These are phyloP conservation scores for Corymbia calophylla DNA, from an alignment of 441 rosid species.

Conservation along the genomic window DNA sequence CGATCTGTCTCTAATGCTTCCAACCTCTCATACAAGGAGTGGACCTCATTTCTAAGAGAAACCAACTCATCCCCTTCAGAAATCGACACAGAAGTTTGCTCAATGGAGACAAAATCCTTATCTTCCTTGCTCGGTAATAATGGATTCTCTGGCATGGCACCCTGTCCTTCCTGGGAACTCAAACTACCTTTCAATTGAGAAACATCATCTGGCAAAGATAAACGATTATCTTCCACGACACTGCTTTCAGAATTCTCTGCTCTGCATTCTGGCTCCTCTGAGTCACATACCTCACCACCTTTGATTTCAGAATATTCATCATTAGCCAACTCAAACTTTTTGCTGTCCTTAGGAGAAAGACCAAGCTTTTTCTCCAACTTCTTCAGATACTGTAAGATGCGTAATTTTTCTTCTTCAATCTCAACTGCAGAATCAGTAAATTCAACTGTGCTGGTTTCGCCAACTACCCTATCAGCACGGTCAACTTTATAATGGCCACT, in stretches of 20 bases:
- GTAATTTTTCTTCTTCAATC: slow-evolving; percentile 44
- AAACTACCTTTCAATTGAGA: background rate
- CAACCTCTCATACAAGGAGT: slow-evolving; percentile 38
- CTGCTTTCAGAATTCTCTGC: background rate
- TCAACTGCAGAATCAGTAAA: slow-evolving; percentile 18
- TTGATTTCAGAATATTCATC: slow-evolving; percentile 7
- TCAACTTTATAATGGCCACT: background rate
- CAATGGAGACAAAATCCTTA: background rate
- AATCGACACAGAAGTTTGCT: background rate
- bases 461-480: background rate
- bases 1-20: slow-evolving; percentile 48
- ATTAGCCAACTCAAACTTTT: slow-evolving; percentile 1
- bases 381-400: slow-evolving; percentile 29
- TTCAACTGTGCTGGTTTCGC: background rate
- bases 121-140: background rate
- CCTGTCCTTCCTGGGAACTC: slow-evolving; percentile 9
- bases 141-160: background rate
- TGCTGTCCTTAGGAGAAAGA: slow-evolving; percentile 16
- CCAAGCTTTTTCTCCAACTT: slow-evolving; percentile 41
- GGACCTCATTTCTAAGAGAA: slow-evolving; percentile 24
- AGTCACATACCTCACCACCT: background rate
- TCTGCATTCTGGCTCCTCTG: background rate
- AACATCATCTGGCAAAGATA: background rate
- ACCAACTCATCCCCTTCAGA: slow-evolving; percentile 7
- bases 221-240: background rate